Evolutionary conservation across 148 eudicot genomes (phyloP).

Genomic region (Rhododendron mucronatum): DNA sequence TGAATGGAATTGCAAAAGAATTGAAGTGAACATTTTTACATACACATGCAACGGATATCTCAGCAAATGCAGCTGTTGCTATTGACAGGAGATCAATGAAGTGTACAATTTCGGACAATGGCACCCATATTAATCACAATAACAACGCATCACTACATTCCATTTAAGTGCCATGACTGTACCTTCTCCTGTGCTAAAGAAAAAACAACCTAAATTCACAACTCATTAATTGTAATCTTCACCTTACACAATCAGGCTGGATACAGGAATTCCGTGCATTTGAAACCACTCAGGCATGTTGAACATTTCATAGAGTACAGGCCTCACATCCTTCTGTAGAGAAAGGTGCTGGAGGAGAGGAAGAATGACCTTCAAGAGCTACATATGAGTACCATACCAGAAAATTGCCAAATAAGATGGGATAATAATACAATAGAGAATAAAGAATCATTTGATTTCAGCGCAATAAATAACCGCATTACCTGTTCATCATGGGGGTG

Average conservation of each 20-base stretch:
- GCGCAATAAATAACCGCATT: background rate
- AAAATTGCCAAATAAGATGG: no score
- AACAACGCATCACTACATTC: background rate
- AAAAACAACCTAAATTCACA: background rate
- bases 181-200: background rate
- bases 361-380: constrained; percentile 54
- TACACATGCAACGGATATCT: background rate
- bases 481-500: constrained; percentile 67
- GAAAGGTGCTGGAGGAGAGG: constrained; percentile 49
- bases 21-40: background rate
- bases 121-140: background rate
- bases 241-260: background rate
- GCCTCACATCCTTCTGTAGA: constrained; percentile 45
- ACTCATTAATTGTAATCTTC: background rate
- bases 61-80: background rate
- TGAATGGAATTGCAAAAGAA: background rate
- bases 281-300: constrained; percentile 68
- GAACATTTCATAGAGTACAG: constrained; percentile 41
- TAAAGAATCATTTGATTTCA: background rate
- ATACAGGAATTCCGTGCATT: constrained; percentile 52
- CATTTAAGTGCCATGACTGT: background rate
- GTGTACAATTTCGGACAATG: background rate
- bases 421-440: background rate
- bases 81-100: background rate
- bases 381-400: background rate